A percentile compares a stretch with the other conserved stretches of the same genome.
Evolutionary conservation across 352 stramenopile genomes (phyloP).

Genomic region (Globisporangium canariense): DNA sequence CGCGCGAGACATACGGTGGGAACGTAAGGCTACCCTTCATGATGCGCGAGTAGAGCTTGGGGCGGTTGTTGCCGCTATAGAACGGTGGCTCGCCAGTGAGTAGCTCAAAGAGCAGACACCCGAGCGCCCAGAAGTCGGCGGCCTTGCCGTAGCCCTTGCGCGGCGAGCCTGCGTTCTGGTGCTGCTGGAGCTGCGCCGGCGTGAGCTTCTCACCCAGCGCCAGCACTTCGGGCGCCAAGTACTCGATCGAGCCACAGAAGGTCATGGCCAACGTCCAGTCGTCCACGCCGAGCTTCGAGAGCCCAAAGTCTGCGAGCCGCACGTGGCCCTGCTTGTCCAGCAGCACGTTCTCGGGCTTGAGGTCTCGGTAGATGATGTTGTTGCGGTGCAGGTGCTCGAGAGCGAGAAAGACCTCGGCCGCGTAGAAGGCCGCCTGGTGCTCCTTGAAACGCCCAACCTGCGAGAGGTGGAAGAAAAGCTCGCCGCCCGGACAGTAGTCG

Average conservation of each 20-base stretch:
- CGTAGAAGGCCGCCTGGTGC: constrained; percentile 81
- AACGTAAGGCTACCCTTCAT: constrained; percentile 44
- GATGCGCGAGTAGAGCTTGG: constrained; percentile 61
- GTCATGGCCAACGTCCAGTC: constrained; percentile 64
- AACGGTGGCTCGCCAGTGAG: constrained; percentile 85
- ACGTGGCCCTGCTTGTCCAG: constrained; percentile 85
- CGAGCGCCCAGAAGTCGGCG: constrained; percentile 89
- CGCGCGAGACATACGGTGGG: constrained; percentile 42
- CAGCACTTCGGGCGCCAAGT: constrained; percentile 80
- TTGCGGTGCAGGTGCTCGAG: constrained; percentile 71
- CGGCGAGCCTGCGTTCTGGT: neutral
- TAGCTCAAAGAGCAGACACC: constrained; percentile 88
- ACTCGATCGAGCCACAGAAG: constrained; percentile 89
- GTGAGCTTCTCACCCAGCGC: constrained; percentile 34
- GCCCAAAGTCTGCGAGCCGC: constrained; percentile 88
- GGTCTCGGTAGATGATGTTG: constrained; percentile 84
- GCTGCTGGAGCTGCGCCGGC: constrained; percentile 1
- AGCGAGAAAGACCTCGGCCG: constrained; percentile 83
- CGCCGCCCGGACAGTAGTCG: constrained; percentile 72
- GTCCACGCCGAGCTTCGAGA: constrained; percentile 71
- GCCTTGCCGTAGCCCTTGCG: constrained; percentile 77
- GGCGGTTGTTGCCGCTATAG: constrained; percentile 66
- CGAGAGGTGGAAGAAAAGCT: constrained; percentile 88
- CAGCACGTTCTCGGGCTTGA: constrained; percentile 92
- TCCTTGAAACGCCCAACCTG: constrained; percentile 69